Evolutionary conservation across 2,329 filamentous ascomycete species (phyloP), one percentile per base, ranked within the genome.

Genomic region (Metarhizium album): DNA sequence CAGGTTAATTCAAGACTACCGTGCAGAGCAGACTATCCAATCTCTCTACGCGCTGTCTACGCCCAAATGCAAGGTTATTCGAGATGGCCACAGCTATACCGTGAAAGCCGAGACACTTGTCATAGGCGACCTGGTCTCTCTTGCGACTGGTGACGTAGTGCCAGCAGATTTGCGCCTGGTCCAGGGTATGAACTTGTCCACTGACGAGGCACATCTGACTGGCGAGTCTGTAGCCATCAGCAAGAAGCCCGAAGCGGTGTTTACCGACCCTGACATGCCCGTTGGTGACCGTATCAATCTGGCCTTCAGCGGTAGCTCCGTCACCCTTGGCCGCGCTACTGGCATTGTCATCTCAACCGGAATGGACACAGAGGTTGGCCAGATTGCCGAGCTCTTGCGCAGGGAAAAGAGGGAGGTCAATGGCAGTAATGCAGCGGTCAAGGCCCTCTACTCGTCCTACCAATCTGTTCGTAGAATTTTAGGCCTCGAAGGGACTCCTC

Each of bases 301-400:
- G 64, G 79, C 79, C 40, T 88, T 84, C 64, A 84, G 82, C 50
- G 83, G 82, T 51, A 86, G 82, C 54, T 84, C 80, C n/a, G 76
- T 88, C 58, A 86, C 83, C 3, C 80, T 82, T 53, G 84, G 85
- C 47, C 79, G 84, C 52, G 84, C 79, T 46, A 81, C 73, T 13
- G 84, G 84, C 53, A 78, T 88, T 49, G 83, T 87, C 46, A 76
- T 83, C 47, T 75, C 79, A 29, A 86, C 80, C n/a, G 84, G 80
- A 42, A 86, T 88, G 83, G 66, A 75, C 52, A 90, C 86, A 22
- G 82, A 88, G 65, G 83, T 90, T 49, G 86, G 86, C 58, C 81
- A 81, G 60, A 88, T 90, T 58, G 85, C 86, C n/a, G 76, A 75
- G 50, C 74, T 86, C 57, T 74, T 90, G 43, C 80, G 82, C 49